Evolutionary conservation across 164 flowering plant species (phyloP).

Genomic region (Taxillus chinensis): DNA sequence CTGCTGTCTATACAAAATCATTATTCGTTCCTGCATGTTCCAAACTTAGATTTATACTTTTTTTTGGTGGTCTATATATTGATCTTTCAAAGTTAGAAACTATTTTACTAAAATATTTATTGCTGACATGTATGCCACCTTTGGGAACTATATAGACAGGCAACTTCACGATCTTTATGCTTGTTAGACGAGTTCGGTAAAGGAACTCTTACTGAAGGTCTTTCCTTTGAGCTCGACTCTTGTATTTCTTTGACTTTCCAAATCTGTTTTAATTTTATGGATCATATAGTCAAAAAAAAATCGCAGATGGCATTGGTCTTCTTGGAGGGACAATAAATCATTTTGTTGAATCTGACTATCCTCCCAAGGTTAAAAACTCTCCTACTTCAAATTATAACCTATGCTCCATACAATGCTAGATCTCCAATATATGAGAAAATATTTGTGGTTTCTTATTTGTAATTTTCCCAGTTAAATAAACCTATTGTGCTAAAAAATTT

Average conservation of each 20-base stretch:
- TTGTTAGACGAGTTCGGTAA: slow-evolving; percentile 97
- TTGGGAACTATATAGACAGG: slow-evolving; percentile 47
- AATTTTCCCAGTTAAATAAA: too few relatives aligned
- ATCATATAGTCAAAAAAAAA: not conserved
- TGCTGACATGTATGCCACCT: not conserved
- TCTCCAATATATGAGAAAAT: too few relatives aligned
- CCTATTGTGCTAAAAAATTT: too few relatives aligned
- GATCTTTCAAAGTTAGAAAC: not conserved
- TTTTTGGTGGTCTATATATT: too few relatives aligned
- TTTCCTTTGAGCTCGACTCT: slow-evolving; percentile 10
- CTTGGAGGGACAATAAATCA: slow-evolving; percentile 82
- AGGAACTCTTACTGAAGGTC: slow-evolving; percentile 98
- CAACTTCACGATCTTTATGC: slow-evolving; percentile 75
- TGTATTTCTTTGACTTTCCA: not conserved
- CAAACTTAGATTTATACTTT: too few relatives aligned
- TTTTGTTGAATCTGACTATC: slow-evolving; percentile 50
- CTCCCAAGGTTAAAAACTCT: slow-evolving; percentile 61
- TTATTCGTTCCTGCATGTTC: too few relatives aligned
- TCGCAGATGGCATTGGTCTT: slow-evolving; percentile 91
- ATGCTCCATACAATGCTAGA: too few relatives aligned
- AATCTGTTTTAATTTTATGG: not conserved
- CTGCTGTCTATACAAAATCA: too few relatives aligned
- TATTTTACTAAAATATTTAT: not conserved
- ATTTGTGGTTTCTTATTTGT: too few relatives aligned
- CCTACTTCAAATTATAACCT: not conserved